Percentiles rank a stretch among this genome's conserved stretches.
phyloP scores from a whole-genome alignment of 345 rosid genomes.

The Toxicodendron radicans region DNA sequence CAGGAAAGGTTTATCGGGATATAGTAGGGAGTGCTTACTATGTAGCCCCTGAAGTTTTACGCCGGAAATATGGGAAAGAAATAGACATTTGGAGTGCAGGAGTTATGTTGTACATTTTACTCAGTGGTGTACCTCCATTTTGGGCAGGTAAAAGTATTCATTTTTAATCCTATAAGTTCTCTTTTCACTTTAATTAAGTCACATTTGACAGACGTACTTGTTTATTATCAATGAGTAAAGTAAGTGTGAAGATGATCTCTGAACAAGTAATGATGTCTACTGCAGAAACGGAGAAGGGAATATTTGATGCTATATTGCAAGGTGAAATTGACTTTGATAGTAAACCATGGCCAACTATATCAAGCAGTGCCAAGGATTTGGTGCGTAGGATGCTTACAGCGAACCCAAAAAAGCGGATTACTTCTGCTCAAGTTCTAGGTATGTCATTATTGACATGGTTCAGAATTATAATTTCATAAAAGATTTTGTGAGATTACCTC shows the following conservation, averaged over 20 bases:
- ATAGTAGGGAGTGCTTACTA: conserved; percentile 90
- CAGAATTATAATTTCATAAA: background rate
- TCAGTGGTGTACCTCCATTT: conserved; percentile 95
- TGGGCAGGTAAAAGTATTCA: conserved; percentile 70
- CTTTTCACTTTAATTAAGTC: background rate
- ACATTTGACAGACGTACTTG: background rate
- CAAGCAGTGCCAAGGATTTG: conserved; percentile 81
- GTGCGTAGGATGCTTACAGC: conserved; percentile 67
- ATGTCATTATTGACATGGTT: background rate
- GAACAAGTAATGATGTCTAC: background rate
- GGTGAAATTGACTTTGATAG: conserved; percentile 76
- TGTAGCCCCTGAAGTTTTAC: conserved; percentile 85
- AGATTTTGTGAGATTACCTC: background rate
- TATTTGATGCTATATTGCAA: conserved; percentile 69
- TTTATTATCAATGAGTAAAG: background rate
- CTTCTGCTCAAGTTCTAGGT: conserved; percentile 83
- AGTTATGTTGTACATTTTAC: conserved; percentile 73
- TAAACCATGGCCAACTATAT: conserved; percentile 82
- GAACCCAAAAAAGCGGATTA: conserved; percentile 66
- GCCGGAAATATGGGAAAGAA: conserved; percentile 76
- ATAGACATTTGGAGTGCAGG: conserved; percentile 95
- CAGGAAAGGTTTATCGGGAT: conserved; percentile 71
- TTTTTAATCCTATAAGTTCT: background rate
- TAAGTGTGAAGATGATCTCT: background rate
- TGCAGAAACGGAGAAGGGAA: conserved; percentile 79